Conservation (phyloP, 1,139 yeast genomes). For the Suhomyces bribrorum region DNA sequence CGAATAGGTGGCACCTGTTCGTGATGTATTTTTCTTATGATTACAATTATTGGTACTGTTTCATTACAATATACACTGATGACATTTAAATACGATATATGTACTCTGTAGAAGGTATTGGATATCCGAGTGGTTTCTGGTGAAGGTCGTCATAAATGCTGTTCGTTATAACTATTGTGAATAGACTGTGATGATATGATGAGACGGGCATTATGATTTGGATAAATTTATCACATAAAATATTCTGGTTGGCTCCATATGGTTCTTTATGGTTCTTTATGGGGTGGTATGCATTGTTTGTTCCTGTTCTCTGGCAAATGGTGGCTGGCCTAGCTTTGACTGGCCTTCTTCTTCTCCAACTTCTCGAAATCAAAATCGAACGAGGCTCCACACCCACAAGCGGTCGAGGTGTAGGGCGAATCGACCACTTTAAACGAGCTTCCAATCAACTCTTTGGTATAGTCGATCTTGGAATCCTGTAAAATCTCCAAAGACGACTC, state of each 20-base stretch:
- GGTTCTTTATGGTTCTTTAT: no score
- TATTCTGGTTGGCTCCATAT: no score
- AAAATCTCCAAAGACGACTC: slow-evolving; percentile 77
- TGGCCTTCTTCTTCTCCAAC: slow-evolving; percentile 29
- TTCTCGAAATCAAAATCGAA: slow-evolving; percentile 84
- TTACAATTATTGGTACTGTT: background rate
- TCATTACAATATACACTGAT: background rate
- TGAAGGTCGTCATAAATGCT: no score
- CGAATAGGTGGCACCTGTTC: background rate
- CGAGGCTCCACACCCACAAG: slow-evolving; percentile 97
- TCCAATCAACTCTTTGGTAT: slow-evolving; percentile 91
- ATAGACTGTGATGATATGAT: no score
- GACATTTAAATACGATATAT: background rate
- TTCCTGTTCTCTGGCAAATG: no score
- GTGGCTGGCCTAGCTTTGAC: no score
- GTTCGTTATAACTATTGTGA: no score
- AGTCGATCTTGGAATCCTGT: slow-evolving; percentile 85
- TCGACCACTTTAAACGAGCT: slow-evolving; percentile 89
- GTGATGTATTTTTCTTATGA: background rate
- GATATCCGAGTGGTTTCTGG: no score
- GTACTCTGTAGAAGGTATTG: no score
- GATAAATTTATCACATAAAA: no score
- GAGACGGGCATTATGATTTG: no score
- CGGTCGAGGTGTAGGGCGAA: slow-evolving; percentile 85
- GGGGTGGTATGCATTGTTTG: no score